These are phyloP conservation scores for Kodamaea fukazawae DNA, from an alignment of 805 yeast genomes.

Conservation along the genomic window DNA sequence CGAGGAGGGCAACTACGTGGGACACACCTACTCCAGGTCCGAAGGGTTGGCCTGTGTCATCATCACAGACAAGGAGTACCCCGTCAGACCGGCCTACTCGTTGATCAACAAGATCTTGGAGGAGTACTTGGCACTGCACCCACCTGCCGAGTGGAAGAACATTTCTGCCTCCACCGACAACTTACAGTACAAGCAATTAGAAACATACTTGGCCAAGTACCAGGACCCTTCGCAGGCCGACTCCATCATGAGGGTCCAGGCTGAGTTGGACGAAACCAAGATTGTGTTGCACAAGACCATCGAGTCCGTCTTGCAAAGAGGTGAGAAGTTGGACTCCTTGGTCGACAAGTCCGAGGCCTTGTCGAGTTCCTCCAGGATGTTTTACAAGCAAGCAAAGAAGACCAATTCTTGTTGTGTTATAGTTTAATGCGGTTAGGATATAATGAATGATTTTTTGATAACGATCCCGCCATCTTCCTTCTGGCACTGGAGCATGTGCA, in stretches of 20 bases:
- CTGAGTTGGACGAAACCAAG: constrained; percentile 96
- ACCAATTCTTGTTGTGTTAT: constrained; percentile 34
- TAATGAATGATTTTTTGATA: too few relatives aligned
- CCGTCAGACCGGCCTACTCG: constrained; percentile 94
- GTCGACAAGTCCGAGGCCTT: constrained; percentile 95
- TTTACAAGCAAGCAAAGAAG: constrained; percentile 95
- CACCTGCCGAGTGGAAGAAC: constrained; percentile 63
- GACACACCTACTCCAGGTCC: constrained; percentile 84
- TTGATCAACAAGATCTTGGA: constrained; percentile 86
- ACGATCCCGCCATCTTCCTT: too few relatives aligned
- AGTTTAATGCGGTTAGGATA: constrained; percentile 2
- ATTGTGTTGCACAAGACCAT: constrained; percentile 94
- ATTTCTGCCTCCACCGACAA: constrained; percentile 44
- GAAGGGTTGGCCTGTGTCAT: constrained; percentile 92
- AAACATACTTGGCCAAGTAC: constrained; percentile 71
- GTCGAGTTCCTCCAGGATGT: constrained; percentile 84
- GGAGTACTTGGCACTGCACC: constrained; percentile 82
- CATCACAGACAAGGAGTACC: constrained; percentile 93
- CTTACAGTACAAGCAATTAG: constrained; percentile 59
- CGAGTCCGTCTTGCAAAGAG: constrained; percentile 90
- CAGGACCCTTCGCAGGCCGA: constrained; percentile 98
- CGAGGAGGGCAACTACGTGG: constrained; percentile 87
- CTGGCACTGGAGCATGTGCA: too few relatives aligned
- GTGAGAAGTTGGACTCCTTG: constrained; percentile 89
- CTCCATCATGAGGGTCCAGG: constrained; percentile 94